phyloP scores from a whole-genome alignment of 768 basidiomycete species.

The Arthromyces matolae region DNA sequence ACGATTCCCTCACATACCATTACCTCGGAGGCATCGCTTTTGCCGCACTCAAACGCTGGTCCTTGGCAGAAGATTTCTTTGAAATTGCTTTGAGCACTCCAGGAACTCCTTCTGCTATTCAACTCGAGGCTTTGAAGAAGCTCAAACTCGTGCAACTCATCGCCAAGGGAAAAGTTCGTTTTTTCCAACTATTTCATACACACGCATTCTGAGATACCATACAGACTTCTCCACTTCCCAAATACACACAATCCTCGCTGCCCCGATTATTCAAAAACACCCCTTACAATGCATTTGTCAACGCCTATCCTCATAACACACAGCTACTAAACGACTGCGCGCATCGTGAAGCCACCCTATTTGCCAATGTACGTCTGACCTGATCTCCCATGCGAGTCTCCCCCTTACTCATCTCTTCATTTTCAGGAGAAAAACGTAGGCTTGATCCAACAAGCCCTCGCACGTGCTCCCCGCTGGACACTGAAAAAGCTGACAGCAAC shows the following conservation, averaged over 20 bases:
- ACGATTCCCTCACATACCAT: conserved; percentile 82
- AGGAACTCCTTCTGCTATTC: conserved; percentile 60
- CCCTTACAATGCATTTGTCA: conserved; percentile 61
- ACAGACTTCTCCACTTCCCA: conserved; percentile 55
- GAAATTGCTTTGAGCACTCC: conserved; percentile 74
- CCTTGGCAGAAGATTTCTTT: conserved; percentile 70
- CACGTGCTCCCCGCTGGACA: conserved; percentile 71
- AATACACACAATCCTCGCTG: conserved; percentile 64
- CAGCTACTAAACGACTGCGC: conserved; percentile 41
- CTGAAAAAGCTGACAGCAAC: conserved; percentile 79
- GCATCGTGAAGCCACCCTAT: conserved; percentile 53
- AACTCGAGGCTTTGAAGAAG: conserved; percentile 87
- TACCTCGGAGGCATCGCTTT: conserved; percentile 75
- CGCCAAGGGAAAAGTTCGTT: conserved; percentile 61
- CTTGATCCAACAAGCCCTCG: conserved; percentile 61
- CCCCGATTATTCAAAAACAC: conserved; percentile 61
- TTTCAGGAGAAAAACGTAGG: conserved; percentile 70
- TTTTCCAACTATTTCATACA: background rate
- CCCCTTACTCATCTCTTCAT: background rate
- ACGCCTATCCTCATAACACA: conserved; percentile 58
- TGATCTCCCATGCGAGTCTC: background rate
- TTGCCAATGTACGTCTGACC: conserved; percentile 42
- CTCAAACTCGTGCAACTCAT: conserved; percentile 76
- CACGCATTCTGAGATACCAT: background rate
- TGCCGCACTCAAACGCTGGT: conserved; percentile 61